Evolutionary conservation across 495 filamentous ascomycete species (phyloP), one percentile per base, ranked within the genome.

Genomic region (Aspergillus nanangensis): DNA sequence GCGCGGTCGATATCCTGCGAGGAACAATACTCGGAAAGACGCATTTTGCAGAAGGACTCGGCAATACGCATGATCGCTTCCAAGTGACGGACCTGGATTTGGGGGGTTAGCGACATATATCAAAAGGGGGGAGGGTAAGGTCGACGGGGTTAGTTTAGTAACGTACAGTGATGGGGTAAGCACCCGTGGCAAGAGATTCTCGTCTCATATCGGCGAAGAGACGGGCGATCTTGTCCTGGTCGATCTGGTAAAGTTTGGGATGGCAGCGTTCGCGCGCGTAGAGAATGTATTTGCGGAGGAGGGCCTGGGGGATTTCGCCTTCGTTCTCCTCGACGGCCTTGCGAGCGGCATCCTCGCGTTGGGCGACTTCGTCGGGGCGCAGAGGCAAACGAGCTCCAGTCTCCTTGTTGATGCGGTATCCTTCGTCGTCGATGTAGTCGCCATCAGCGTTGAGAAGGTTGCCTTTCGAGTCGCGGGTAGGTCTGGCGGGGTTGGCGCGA

Each of bases 221-320:
- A 33, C 90, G 77, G 11, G 94, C 87, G 24, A 99, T 79, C 70
- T 99, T 99, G 62, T 97, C 94, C 61, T 95, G 88, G 58, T 99
- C 94, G 69, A 99, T 96, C 62, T 97, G 90, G 58, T 96, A 92
- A 27, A 99, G 75, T 65, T 97, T 96, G 24, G 94, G 94, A 47
- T 78, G 76, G 67, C 88, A 94, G 52, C 83, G 83, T 64, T 97
- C 92, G 19, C 94, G 79, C 2, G 94, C 91, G 60, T 96, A 97
- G 27, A 97, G 78, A 57, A 99, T 97, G 65, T 97, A 99, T 70
- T 99, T 99, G 50, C 94, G 73, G 48, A 99, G 71, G 40, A 97
- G 70, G 51, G 95, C 89, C 63, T 99, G 94, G 0, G 90, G 81
- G 48, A 97, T 93, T 50, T 93, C 84, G 58, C 82, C 82, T 53